Evolutionary conservation across 495 filamentous ascomycete species (phyloP).

Genomic region (Saxispiralis lemnorum): DNA sequence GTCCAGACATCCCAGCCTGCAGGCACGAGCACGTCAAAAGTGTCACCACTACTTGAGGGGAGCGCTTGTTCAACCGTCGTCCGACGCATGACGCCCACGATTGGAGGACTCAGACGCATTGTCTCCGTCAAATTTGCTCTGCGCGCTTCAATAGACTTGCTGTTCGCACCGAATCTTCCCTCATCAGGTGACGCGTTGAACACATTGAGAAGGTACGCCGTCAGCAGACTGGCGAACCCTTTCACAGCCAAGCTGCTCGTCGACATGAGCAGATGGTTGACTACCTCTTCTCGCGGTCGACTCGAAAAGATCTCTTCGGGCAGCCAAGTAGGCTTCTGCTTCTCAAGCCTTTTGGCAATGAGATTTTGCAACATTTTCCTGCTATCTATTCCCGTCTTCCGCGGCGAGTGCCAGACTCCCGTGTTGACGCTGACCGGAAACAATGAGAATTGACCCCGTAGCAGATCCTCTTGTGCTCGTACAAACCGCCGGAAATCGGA

Average conservation of each 20-base stretch:
- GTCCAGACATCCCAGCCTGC: slow-evolving; percentile 19
- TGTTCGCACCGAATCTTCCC: not conserved
- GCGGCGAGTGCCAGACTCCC: slow-evolving; percentile 18
- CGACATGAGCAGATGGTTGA: slow-evolving; percentile 17
- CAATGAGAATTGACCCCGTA: slow-evolving; percentile 21
- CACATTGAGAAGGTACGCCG: slow-evolving; percentile 17
- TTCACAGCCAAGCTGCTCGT: slow-evolving; percentile 21
- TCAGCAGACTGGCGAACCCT: slow-evolving; percentile 18
- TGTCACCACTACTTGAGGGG: not conserved
- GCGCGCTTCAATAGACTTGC: no score
- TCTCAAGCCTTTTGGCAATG: not conserved
- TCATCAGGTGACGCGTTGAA: slow-evolving; percentile 1
- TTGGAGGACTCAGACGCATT: slow-evolving; percentile 7
- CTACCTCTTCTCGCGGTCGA: slow-evolving; percentile 12
- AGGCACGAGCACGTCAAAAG: slow-evolving; percentile 10
- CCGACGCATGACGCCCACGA: slow-evolving; percentile 18
- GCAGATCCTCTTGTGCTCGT: slow-evolving; percentile 17
- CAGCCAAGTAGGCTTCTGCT: not conserved
- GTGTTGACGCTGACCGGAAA: slow-evolving; percentile 19
- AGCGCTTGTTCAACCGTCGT: slow-evolving; percentile 6
- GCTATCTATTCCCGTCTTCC: slow-evolving; percentile 17
- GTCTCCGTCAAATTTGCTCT: slow-evolving; percentile 14
- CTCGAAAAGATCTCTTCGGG: not conserved
- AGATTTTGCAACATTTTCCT: slow-evolving; percentile 13
- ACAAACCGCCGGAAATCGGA: slow-evolving; percentile 6